phyloP scores from a whole-genome alignment of 495 filamentous ascomycete species.

The Podospora anserina region DNA sequence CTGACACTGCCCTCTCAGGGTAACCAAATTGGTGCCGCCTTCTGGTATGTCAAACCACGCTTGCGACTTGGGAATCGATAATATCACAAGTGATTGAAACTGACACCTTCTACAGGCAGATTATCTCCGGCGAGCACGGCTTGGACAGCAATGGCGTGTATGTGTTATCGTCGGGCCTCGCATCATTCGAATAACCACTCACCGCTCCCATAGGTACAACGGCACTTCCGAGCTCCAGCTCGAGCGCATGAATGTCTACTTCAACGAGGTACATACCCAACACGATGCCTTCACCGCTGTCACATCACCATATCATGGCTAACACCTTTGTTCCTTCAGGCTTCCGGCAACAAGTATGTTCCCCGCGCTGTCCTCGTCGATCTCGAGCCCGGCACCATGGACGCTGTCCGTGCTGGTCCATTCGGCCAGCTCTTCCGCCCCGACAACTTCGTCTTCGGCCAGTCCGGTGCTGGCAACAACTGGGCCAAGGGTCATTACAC shows the following conservation, averaged over 20 bases:
- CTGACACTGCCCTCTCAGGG: slow-evolving; percentile 56
- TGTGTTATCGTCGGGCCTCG: slow-evolving; percentile 22
- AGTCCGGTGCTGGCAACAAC: slow-evolving; percentile 99
- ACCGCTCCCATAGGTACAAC: slow-evolving; percentile 71
- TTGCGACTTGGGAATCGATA: not conserved
- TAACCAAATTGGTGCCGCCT: slow-evolving; percentile 99
- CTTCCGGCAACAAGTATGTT: slow-evolving; percentile 96
- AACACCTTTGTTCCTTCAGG: slow-evolving; percentile 49
- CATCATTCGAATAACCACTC: slow-evolving; percentile 24
- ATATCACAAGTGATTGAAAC: slow-evolving; percentile 1
- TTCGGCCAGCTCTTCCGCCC: slow-evolving; percentile 99
- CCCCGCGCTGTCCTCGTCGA: slow-evolving; percentile 99
- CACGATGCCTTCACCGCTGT: not conserved
- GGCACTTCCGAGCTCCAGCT: slow-evolving; percentile 97
- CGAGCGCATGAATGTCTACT: slow-evolving; percentile 99
- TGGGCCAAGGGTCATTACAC: slow-evolving; percentile 99
- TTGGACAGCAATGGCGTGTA: slow-evolving; percentile 86
- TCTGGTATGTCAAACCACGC: slow-evolving; percentile 60
- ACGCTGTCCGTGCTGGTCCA: slow-evolving; percentile 96
- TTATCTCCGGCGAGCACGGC: slow-evolving; percentile 97
- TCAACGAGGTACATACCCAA: slow-evolving; percentile 79
- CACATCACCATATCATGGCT: slow-evolving; percentile 8
- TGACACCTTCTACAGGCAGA: slow-evolving; percentile 54
- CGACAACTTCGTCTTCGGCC: slow-evolving; percentile 99
- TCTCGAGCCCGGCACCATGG: slow-evolving; percentile 98